A percentile compares a stretch with the other conserved stretches of the same genome.
Conservation (phyloP, 371 early-diverging fungal genomes). For the Mucor velutinosus region DNA sequence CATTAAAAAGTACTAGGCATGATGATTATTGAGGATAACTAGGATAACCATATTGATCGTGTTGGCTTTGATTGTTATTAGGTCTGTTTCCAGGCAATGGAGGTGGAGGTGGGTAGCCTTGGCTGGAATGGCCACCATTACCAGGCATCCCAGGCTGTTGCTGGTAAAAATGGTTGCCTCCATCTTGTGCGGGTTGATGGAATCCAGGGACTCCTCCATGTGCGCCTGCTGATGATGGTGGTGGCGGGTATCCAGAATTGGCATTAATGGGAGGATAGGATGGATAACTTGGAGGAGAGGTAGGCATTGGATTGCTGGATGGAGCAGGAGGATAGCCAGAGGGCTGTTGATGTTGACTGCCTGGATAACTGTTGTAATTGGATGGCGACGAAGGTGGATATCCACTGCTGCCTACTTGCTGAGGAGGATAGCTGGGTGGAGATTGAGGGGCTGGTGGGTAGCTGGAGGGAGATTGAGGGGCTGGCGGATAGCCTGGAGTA, state of each 20-base stretch:
- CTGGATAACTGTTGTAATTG: neutral
- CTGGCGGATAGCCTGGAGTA: neutral
- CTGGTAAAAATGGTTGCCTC: neutral
- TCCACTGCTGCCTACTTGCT: neutral
- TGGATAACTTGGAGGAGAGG: slow-evolving; percentile 8
- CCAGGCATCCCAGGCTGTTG: slow-evolving; percentile 3
- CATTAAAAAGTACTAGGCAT: neutral
- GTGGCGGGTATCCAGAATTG: slow-evolving; percentile 16
- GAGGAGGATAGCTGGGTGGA: slow-evolving; percentile 3
- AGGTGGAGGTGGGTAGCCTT: slow-evolving; percentile 8
- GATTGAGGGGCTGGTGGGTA: slow-evolving; percentile 12
- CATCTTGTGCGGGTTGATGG: neutral
- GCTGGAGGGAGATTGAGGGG: neutral
- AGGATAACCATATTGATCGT: slow-evolving; percentile 24
- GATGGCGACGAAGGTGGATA: neutral
- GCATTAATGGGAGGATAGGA: slow-evolving; percentile 1
- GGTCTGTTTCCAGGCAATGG: slow-evolving; percentile 12
- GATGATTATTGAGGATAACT: slow-evolving; percentile 20
- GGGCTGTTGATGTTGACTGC: neutral
- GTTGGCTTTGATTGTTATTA: slow-evolving; percentile 1
- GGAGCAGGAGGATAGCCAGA: slow-evolving; percentile 8
- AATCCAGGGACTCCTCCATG: neutral
- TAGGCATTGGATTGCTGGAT: neutral
- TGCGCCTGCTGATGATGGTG: slow-evolving; percentile 5
- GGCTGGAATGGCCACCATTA: neutral